Percentiles rank a stretch among this genome's conserved stretches.
These are phyloP conservation scores for Hemileccinum rubropunctum DNA, from an alignment of 768 basidiomycete genomes.

Conservation along the genomic window DNA sequence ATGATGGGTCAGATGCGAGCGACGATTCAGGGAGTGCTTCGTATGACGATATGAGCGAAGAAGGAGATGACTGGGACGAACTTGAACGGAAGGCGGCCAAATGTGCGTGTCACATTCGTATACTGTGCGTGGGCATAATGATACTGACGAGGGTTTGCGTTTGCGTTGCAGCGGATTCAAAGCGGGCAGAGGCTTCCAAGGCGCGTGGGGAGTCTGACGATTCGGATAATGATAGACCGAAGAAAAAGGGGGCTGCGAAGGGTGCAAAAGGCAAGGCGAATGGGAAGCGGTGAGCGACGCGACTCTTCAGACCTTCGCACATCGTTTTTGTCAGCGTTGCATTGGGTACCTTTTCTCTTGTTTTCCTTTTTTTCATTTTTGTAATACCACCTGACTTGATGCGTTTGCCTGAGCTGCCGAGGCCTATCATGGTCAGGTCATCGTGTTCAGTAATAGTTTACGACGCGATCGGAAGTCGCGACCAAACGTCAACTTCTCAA, in stretches of 20 bases:
- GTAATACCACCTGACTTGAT: no score
- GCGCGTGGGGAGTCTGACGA: slow-evolving; percentile 49
- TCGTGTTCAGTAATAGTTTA: no score
- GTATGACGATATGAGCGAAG: slow-evolving; percentile 61
- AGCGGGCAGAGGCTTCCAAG: slow-evolving; percentile 39
- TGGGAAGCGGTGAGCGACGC: slow-evolving; percentile 33
- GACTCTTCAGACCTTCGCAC: no score
- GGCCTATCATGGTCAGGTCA: no score
- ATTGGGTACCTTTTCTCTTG: no score
- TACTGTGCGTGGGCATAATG: background rate
- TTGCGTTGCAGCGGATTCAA: slow-evolving; percentile 43
- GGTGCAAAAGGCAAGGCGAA: slow-evolving; percentile 41
- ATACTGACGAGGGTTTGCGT: background rate
- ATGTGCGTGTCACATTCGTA: slow-evolving; percentile 43
- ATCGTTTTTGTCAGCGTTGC: no score
- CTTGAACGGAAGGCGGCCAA: slow-evolving; percentile 89
- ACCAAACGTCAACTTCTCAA: no score
- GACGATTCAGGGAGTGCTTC: slow-evolving; percentile 64
- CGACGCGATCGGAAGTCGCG: no score
- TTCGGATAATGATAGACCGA: slow-evolving; percentile 48
- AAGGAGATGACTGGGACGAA: slow-evolving; percentile 95
- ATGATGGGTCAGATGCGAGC: slow-evolving; percentile 51
- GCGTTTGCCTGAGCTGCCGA: no score
- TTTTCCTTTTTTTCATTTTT: no score
- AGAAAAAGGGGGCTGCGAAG: slow-evolving; percentile 34